Evolutionary conservation across 2,329 filamentous ascomycete genomes (phyloP).

Genomic region (Beauveria bassiana): DNA sequence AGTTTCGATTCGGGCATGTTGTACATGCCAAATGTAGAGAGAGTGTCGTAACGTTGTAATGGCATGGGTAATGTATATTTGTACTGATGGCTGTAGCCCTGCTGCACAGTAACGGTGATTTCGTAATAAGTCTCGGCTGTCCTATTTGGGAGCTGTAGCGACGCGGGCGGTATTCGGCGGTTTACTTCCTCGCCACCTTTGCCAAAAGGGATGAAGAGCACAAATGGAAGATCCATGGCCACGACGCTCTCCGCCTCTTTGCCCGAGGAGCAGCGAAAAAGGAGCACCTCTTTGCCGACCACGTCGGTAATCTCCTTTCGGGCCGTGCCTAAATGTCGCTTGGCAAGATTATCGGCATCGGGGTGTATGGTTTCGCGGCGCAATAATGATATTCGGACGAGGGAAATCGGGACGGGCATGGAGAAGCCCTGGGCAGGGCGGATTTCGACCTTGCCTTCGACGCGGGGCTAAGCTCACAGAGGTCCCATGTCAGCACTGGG

Average conservation of each 20-base stretch:
- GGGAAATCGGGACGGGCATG: slow-evolving; percentile 81
- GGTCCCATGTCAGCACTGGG: slow-evolving; percentile 16
- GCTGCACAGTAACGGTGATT: slow-evolving; percentile 90
- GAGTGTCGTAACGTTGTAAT: slow-evolving; percentile 85
- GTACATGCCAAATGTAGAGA: slow-evolving; percentile 99
- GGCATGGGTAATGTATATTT: slow-evolving; percentile 90
- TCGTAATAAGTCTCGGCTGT: slow-evolving; percentile 98
- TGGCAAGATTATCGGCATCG: slow-evolving; percentile 86
- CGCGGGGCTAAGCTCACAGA: slow-evolving; percentile 62
- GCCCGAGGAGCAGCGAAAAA: slow-evolving; percentile 79
- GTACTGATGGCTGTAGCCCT: slow-evolving; percentile 77
- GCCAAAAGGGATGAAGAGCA: slow-evolving; percentile 94
- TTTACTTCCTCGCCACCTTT: slow-evolving; percentile 85
- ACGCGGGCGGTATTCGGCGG: slow-evolving; percentile 83
- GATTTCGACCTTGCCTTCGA: slow-evolving; percentile 97
- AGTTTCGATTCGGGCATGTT: slow-evolving; percentile 88
- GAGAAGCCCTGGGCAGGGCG: slow-evolving; percentile 78
- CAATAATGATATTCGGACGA: slow-evolving; percentile 90
- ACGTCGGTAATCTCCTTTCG: slow-evolving; percentile 86
- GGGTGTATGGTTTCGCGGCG: slow-evolving; percentile 95
- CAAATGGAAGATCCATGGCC: slow-evolving; percentile 94
- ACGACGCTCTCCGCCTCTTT: slow-evolving; percentile 83
- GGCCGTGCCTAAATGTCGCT: slow-evolving; percentile 83
- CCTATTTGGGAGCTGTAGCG: slow-evolving; percentile 79
- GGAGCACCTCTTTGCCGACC: slow-evolving; percentile 88